A percentile compares a stretch with the other conserved stretches of the same genome.
phyloP scores from a whole-genome alignment of 2,329 filamentous ascomycete genomes.

The Dactylellina cionopaga region DNA sequence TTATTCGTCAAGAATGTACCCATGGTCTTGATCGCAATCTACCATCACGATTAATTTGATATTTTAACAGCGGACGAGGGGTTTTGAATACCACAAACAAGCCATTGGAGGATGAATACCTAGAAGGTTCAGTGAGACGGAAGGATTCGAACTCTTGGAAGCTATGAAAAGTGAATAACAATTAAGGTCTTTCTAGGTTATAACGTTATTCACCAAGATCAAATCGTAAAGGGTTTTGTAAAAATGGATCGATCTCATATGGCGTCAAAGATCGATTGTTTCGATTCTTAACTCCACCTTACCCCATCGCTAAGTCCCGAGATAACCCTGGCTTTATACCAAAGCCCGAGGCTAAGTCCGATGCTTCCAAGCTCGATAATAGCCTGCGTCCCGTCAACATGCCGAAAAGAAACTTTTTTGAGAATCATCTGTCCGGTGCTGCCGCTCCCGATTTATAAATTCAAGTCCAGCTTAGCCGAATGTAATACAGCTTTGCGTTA shows the following conservation, averaged over 20 bases:
- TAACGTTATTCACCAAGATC: constrained; percentile 7
- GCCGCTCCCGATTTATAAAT: constrained; percentile 6
- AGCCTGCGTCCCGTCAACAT: background rate
- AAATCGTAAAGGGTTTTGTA: no score
- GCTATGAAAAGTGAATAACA: background rate
- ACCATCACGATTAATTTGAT: no score
- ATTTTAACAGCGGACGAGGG: no score
- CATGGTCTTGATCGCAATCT: no score
- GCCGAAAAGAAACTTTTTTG: background rate
- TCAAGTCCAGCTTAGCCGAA: constrained; percentile 20
- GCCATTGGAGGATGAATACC: constrained; percentile 17
- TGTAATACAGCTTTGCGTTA: background rate
- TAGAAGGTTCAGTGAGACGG: background rate
- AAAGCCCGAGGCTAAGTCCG: constrained; percentile 34
- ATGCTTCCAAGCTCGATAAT: background rate
- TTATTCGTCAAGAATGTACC: no score
- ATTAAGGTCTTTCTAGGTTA: background rate
- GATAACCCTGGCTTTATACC: constrained; percentile 3
- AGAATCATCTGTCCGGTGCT: background rate
- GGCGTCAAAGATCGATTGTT: background rate
- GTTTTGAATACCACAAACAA: background rate
- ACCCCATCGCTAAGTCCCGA: background rate
- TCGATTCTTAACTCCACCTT: constrained; percentile 18
- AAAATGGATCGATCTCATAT: no score
- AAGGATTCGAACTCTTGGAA: background rate